phyloP scores from a whole-genome alignment of 2,329 filamentous ascomycete species.

The Neofusicoccum umdonicola region DNA sequence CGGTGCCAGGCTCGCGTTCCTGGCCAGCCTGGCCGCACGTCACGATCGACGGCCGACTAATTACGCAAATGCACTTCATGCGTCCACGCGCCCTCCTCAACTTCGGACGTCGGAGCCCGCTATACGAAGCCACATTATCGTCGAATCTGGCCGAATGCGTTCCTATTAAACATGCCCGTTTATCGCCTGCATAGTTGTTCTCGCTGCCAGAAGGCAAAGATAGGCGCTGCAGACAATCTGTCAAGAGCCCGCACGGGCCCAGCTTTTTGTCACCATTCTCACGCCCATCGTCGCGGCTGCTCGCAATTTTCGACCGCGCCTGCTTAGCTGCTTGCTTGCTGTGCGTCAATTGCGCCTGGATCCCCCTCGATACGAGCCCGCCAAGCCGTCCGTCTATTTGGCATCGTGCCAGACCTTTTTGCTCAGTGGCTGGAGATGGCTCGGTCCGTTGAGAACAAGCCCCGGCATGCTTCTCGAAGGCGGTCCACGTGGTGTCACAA shows the following conservation, averaged over 20 bases:
- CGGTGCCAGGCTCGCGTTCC: not conserved
- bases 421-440: not conserved
- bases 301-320: no score
- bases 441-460: not conserved
- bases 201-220: not conserved
- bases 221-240: not conserved
- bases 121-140: conserved; percentile 14
- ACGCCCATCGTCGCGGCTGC: not conserved
- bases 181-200: not conserved
- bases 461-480: not conserved
- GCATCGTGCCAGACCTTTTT: not conserved
- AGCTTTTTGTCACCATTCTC: not conserved
- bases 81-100: conserved; percentile 1
- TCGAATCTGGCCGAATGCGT: not conserved
- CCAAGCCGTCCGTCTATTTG: not conserved
- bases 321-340: not conserved
- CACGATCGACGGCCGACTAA: not conserved
- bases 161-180: not conserved
- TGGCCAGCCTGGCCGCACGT: not conserved
- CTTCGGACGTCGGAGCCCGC: conserved; percentile 8
- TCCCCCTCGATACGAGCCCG: not conserved
- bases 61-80: conserved; percentile 5
- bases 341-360: not conserved
- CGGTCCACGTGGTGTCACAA: not conserved
- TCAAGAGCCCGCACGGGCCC: not conserved